Conservation (phyloP, 345 rosid species). For the Camelina laxa region DNA sequence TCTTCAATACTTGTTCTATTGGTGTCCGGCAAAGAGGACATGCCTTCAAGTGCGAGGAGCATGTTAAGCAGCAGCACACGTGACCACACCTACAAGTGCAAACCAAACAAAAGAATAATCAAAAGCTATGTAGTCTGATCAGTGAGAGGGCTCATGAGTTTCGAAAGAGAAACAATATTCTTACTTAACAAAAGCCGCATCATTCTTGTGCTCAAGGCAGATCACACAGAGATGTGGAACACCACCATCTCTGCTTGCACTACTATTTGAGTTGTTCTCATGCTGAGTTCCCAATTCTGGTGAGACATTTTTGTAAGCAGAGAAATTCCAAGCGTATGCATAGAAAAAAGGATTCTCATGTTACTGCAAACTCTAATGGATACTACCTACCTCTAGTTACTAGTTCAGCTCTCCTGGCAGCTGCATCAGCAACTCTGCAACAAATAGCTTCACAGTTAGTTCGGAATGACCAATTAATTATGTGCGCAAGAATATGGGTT, state of each 20-base stretch:
- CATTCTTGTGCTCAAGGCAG: slow-evolving; percentile 73
- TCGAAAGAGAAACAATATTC: slow-evolving; percentile 32
- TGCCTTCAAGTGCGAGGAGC: slow-evolving; percentile 54
- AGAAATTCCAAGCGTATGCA: background rate
- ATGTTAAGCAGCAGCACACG: slow-evolving; percentile 81
- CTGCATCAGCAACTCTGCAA: slow-evolving; percentile 84
- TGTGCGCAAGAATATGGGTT: background rate
- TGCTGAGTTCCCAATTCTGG: background rate
- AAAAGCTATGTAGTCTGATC: background rate
- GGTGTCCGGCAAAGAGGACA: slow-evolving; percentile 82
- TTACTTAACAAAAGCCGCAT: slow-evolving; percentile 80
- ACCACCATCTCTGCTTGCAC: slow-evolving; percentile 10
- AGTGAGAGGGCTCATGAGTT: slow-evolving; percentile 6
- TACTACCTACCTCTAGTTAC: slow-evolving; percentile 15
- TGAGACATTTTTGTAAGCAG: background rate
- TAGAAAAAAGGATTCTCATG: background rate
- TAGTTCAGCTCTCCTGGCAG: slow-evolving; percentile 60
- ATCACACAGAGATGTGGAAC: slow-evolving; percentile 77
- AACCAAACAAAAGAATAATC: slow-evolving; percentile 1
- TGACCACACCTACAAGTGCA: slow-evolving; percentile 74
- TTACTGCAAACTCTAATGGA: background rate
- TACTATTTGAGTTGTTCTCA: slow-evolving; percentile 38
- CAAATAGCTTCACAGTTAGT: slow-evolving; percentile 30
- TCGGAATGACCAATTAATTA: background rate
- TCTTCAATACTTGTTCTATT: slow-evolving; percentile 62